Evolutionary conservation across 345 rosid genomes (phyloP).

Genomic region (Moricandia moricandioides): DNA sequence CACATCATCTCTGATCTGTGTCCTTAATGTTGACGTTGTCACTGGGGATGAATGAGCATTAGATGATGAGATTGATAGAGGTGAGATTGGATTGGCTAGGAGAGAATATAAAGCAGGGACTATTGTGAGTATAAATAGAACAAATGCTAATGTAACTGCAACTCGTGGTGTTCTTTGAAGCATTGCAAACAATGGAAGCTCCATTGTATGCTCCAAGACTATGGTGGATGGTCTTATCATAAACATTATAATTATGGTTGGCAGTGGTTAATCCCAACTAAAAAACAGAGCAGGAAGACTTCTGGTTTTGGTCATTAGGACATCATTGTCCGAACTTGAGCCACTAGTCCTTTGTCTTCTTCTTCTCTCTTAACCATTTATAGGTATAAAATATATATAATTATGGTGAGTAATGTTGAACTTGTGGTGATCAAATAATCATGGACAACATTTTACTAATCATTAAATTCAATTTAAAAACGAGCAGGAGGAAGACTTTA

Average conservation of each 20-base stretch:
- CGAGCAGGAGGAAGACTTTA: not conserved
- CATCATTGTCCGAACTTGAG: conserved; percentile 28
- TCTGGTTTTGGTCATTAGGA: conserved; percentile 12
- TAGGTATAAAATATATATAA: not conserved
- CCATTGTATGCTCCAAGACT: conserved; percentile 19
- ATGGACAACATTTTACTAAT: not conserved
- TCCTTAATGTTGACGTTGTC: not conserved
- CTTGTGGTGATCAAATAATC: conserved; percentile 19
- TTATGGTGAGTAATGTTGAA: conserved; percentile 6
- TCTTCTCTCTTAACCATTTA: too few species aligned
- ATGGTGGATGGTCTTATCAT: not conserved
- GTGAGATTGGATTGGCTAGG: conserved; percentile 15
- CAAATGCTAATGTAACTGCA: conserved; percentile 18
- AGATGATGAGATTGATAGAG: conserved; percentile 3
- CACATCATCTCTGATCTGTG: conserved; percentile 1
- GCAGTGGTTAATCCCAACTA: not conserved
- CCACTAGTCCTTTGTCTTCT: conserved; percentile 44
- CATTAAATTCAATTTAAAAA: conserved; percentile 12
- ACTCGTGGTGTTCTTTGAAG: conserved; percentile 17
- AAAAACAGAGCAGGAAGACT: conserved; percentile 7
- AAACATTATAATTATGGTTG: conserved; percentile 16
- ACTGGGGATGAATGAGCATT: conserved; percentile 3
- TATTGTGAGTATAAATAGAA: conserved; percentile 26
- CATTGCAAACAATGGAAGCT: conserved; percentile 14
- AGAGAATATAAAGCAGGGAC: conserved; percentile 27